Evolutionary conservation across 2,329 filamentous ascomycete genomes (phyloP), one percentile per base, ranked within the genome.

Genomic region (Aspergillus oerlinghausenensis): DNA sequence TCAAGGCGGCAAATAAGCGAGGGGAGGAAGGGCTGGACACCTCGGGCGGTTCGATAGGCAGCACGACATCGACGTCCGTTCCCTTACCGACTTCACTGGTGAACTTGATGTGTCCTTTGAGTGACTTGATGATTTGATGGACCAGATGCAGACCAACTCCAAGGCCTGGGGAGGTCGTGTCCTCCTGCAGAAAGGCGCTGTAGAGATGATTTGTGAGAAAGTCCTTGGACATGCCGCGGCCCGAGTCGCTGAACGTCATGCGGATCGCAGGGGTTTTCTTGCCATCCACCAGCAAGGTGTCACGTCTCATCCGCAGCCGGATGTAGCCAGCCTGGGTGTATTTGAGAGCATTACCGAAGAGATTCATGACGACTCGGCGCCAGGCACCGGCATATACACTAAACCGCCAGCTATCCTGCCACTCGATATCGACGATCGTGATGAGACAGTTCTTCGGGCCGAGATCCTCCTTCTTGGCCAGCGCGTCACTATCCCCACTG

Each of bases 81-180:
- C 68, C 67, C 11, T 60, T 52, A 3, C 55, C 63, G 7, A 61
- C 49, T 35, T 66, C 61, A 32, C 66, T 69, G 19, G 52, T 43
- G 38, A 70, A 62, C 2, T 67, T 51, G 11, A 70, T 66, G 4
- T 61, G 55, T 0, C 67, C 67, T 19, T 59, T 43, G 6, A 70
- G 49, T 4, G 59, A 65, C 42, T 61, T 60, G 8, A 70, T 63
- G 64, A 73, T 61, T 66, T 73, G 51, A 29, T 79, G 75, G 0
- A 87, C 84, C 1, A 87, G 77, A 51, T 80, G 82, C 23, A 88
- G 71, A 0, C 85, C 85, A 0, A 88, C 73, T 0, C 85, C 85
- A 0, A 82, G 80, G 0, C 85, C 85, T 0, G 80, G 76, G 0
- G 78, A 73, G 0, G 86, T 68, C 1, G 70, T 66, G 42, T 85